A percentile compares a stretch with the other conserved stretches of the same genome.
Conservation (phyloP, 176 grass and related monocot genomes). For the Poa pratensis region DNA sequence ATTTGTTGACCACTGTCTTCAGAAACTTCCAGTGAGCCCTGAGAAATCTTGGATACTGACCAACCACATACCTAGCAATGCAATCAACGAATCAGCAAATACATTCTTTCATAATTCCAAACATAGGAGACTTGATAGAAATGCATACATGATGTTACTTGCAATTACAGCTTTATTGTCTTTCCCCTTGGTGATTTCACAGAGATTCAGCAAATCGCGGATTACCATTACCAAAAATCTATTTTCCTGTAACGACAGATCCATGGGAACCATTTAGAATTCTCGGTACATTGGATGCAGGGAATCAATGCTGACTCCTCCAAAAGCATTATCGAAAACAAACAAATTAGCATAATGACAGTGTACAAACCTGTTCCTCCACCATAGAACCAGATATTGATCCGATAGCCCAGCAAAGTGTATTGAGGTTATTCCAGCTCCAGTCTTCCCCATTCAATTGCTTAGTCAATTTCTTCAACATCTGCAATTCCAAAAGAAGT, state of each 20-base stretch:
- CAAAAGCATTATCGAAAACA: neutral
- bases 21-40: slow-evolving; percentile 99
- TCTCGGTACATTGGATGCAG: neutral
- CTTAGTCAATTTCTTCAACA: slow-evolving; percentile 94
- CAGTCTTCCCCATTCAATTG: slow-evolving; percentile 99
- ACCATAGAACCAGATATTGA: slow-evolving; percentile 99
- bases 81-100: slow-evolving; percentile 34
- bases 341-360: slow-evolving; percentile 23
- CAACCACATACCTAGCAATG: slow-evolving; percentile 92
- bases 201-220: slow-evolving; percentile 96
- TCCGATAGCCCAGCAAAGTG: slow-evolving; percentile 98
- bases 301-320: neutral
- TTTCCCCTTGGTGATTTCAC: slow-evolving; percentile 99
- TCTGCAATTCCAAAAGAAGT: slow-evolving; percentile 62
- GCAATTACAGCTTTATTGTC: slow-evolving; percentile 99
- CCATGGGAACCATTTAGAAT: slow-evolving; percentile 20
- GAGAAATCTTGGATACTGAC: slow-evolving; percentile 98
- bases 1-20: slow-evolving; percentile 98
- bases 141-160: slow-evolving; percentile 94
- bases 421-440: slow-evolving; percentile 99
- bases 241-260: slow-evolving; percentile 75
- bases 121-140: slow-evolving; percentile 12
- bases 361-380: slow-evolving; percentile 84
- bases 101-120: slow-evolving; percentile 10
- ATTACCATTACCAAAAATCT: slow-evolving; percentile 99